Evolutionary conservation across 306 rosid species (phyloP).

Genomic region (Sindora glabra): DNA sequence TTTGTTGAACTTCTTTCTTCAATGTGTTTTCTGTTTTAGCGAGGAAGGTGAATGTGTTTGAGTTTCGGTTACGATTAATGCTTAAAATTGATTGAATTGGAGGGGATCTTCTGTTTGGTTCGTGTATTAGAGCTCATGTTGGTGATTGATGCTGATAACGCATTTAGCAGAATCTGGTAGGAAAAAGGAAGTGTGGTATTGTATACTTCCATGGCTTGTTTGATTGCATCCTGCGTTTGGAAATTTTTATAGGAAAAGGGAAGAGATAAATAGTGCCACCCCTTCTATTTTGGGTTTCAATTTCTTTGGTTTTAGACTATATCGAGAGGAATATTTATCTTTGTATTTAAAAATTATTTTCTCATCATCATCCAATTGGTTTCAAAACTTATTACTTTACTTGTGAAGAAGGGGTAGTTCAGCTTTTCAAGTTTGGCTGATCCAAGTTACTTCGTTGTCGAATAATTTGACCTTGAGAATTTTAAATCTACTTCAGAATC

Average conservation of each 20-base stretch:
- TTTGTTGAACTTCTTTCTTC: slow-evolving; percentile 1
- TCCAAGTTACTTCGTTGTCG: not conserved
- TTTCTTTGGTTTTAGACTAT: not conserved
- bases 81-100: not conserved
- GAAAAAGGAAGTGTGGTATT: not conserved
- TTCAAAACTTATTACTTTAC: not conserved
- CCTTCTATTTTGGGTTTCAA: not conserved
- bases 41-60: not conserved
- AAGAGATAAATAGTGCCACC: not conserved
- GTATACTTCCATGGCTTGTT: not conserved
- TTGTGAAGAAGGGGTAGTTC: not conserved
- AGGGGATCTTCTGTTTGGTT: not conserved
- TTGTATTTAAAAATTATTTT: not conserved
- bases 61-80: not conserved
- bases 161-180: not conserved
- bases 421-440: not conserved
- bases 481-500: not conserved
- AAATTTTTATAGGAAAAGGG: not conserved
- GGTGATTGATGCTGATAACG: not conserved
- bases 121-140: not conserved
- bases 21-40: slow-evolving; percentile 2
- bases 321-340: not conserved
- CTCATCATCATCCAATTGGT: not conserved
- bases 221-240: not conserved
- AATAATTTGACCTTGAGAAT: slow-evolving; percentile 4